Percentiles rank a stretch among this genome's conserved stretches.
Conservation (phyloP, 345 rosid genomes). For the Eucalyptus shirleyi region DNA sequence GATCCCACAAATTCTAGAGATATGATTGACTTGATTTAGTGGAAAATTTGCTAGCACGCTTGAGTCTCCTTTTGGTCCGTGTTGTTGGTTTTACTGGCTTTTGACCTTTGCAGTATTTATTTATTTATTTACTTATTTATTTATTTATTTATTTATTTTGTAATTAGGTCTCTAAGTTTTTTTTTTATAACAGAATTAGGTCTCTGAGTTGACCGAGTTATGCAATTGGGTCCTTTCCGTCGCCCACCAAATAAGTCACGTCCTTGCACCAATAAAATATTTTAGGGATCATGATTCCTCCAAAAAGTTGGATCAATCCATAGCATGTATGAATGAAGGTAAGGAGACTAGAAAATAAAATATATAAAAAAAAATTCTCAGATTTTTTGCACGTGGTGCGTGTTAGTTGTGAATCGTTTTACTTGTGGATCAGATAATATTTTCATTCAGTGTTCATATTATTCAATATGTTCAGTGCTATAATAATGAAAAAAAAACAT, state of each 20-base stretch:
- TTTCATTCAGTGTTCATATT: too few species aligned
- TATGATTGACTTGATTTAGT: not conserved
- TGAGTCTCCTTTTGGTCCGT: not conserved
- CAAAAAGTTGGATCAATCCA: not conserved
- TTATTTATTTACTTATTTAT: too few species aligned
- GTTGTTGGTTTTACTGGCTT: not conserved
- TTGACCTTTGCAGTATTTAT: not conserved
- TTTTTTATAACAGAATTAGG: too few species aligned
- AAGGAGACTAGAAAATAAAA: not conserved
- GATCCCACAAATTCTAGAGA: rapidly evolving
- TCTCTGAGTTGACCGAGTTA: too few species aligned
- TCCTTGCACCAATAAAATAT: not conserved
- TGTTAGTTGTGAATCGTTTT: too few species aligned
- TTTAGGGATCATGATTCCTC: not conserved
- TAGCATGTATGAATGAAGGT: not conserved
- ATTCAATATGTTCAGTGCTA: too few species aligned
- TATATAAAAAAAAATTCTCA: too few species aligned
- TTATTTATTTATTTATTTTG: too few species aligned
- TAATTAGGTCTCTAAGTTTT: too few species aligned
- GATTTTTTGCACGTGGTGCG: too few species aligned
- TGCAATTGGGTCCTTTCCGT: not conserved
- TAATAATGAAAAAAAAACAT: too few species aligned
- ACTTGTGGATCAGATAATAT: too few species aligned
- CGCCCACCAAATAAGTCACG: not conserved
- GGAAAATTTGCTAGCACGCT: not conserved